Percentiles rank a stretch among this genome's conserved stretches.
These are phyloP conservation scores for Globisporangium acanthophoron DNA, from an alignment of 352 stramenopile genomes.

Conservation along the genomic window DNA sequence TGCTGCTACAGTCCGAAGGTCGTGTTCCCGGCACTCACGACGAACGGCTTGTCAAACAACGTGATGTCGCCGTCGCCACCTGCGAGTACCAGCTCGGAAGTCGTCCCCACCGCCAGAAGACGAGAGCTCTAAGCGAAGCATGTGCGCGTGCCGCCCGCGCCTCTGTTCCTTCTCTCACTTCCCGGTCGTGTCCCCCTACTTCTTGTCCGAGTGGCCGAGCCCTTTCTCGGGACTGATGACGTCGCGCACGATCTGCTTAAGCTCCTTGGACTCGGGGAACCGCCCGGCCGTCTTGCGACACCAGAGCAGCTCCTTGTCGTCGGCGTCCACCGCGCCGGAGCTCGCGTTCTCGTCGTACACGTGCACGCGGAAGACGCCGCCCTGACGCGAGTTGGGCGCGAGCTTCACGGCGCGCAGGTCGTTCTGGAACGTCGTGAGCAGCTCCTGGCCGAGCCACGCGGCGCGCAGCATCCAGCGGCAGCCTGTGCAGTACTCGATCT, in stretches of 20 bases:
- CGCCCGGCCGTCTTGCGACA: conserved; percentile 69
- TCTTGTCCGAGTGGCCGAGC: conserved; percentile 86
- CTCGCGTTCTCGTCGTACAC: conserved; percentile 24
- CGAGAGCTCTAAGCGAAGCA: conserved; percentile 5
- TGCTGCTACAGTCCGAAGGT: conserved; percentile 9
- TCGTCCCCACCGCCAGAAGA: conserved; percentile 6
- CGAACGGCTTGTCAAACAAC: background rate
- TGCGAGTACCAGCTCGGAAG: conserved; percentile 2
- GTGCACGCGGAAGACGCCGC: conserved; percentile 68
- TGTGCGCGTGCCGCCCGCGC: background rate
- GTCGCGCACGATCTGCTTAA: conserved; percentile 92
- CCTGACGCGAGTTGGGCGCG: conserved; percentile 50
- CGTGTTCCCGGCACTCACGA: conserved; percentile 12
- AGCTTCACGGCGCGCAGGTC: conserved; percentile 69
- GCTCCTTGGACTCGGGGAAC: conserved; percentile 91
- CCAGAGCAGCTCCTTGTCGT: conserved; percentile 74
- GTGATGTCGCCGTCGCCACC: background rate
- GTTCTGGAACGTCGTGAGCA: conserved; percentile 90
- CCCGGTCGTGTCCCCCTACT: conserved; percentile 18
- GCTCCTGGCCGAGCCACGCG: conserved; percentile 88
- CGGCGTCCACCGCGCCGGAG: conserved; percentile 17
- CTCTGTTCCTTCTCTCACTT: background rate
- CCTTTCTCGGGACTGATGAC: conserved; percentile 69
- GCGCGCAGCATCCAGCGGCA: conserved; percentile 88
- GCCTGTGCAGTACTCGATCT: conserved; percentile 91